A percentile compares a stretch with the other conserved stretches of the same genome.
phyloP scores from a whole-genome alignment of 352 stramenopile species.

The Globisporangium sylvaticum region DNA sequence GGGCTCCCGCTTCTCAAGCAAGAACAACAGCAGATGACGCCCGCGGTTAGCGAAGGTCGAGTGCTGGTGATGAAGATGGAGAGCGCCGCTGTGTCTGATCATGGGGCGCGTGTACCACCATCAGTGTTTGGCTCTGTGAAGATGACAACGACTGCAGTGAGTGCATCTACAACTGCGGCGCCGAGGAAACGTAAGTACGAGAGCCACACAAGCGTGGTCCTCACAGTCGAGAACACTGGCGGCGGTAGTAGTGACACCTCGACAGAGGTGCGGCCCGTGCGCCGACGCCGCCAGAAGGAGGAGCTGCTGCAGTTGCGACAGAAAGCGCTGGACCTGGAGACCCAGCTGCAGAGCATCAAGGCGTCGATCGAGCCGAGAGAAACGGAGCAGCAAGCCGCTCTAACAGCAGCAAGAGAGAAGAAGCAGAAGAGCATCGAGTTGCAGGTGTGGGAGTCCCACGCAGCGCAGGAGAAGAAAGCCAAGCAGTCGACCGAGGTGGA shows the following conservation, averaged over 20 bases:
- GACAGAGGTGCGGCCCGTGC: not conserved
- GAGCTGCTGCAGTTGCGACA: conserved; percentile 10
- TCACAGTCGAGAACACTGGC: not conserved
- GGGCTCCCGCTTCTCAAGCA: not conserved
- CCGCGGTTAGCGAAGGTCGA: not conserved
- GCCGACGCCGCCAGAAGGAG: conserved; percentile 13
- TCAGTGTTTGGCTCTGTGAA: not conserved
- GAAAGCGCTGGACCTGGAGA: conserved; percentile 9
- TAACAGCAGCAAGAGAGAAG: too few relatives aligned
- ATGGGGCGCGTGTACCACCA: not conserved
- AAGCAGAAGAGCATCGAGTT: not conserved
- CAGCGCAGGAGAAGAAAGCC: not conserved
- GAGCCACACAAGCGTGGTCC: not conserved
- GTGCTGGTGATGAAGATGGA: not conserved
- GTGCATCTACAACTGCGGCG: not conserved
- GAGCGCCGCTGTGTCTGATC: not conserved
- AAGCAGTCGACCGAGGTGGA: not conserved
- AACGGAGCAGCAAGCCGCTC: not conserved
- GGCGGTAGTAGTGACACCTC: not conserved
- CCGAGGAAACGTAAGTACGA: conserved; percentile 12
- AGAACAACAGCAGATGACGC: not conserved
- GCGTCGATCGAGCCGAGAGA: not conserved
- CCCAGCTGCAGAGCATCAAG: conserved; percentile 9
- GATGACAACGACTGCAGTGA: not conserved
- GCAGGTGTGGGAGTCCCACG: not conserved